phyloP scores from a whole-genome alignment of 169 alveolate species.

The Eimeria brunetti region DNA sequence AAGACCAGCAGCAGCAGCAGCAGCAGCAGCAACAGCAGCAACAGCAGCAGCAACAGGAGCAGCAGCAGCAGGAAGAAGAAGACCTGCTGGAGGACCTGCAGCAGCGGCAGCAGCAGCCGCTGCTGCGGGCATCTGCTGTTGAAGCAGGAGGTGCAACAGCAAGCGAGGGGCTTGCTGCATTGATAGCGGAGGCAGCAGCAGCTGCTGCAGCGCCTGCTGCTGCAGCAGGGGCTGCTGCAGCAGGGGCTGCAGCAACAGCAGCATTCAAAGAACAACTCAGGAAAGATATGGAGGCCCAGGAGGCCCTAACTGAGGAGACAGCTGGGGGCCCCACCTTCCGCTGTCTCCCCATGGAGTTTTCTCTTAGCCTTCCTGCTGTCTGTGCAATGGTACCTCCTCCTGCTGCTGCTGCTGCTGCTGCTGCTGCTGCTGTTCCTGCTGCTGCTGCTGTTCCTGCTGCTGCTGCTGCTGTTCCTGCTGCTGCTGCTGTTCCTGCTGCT shows the following conservation, averaged over 20 bases:
- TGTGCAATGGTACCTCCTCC: constrained; percentile 22
- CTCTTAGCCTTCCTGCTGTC: constrained; percentile 45
- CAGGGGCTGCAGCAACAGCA: constrained; percentile 29
- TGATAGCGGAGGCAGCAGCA: not conserved
- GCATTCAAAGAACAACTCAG: not conserved
- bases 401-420: constrained; percentile 49
- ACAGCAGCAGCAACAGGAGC: constrained; percentile 32
- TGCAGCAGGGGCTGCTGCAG: constrained; percentile 26
- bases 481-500: not conserved
- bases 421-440: constrained; percentile 39
- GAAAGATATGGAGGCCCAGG: not conserved
- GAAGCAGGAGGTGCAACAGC: constrained; percentile 12
- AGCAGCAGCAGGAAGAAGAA: not conserved
- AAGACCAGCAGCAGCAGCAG: no score
- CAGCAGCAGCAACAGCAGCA: constrained; percentile 20
- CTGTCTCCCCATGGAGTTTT: constrained; percentile 35
- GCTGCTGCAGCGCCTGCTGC: not conserved
- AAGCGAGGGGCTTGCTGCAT: constrained; percentile 13
- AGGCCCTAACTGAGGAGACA: constrained; percentile 53
- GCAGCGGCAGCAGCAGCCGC: constrained; percentile 35
- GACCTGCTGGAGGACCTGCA: constrained; percentile 10
- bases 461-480: not conserved
- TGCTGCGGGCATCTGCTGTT: not conserved
- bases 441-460: constrained; percentile 2
- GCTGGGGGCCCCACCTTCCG: not conserved